phyloP scores from a whole-genome alignment of 352 stramenopile genomes.

The Hyphochytrium catenoides region DNA sequence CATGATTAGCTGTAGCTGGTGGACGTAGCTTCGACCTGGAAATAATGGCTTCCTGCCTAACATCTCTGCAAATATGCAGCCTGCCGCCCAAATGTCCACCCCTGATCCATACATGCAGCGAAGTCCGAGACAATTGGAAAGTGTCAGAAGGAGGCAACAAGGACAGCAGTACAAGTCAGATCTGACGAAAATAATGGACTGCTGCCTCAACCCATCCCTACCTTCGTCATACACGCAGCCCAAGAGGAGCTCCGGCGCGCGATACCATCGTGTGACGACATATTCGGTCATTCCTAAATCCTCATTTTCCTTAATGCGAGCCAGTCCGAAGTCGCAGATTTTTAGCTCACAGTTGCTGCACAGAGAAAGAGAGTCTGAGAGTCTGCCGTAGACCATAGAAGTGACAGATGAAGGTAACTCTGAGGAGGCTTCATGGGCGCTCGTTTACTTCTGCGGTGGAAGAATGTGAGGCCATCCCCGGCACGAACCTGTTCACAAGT shows the following conservation, averaged over 20 bases:
- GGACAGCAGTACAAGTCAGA: too few species aligned
- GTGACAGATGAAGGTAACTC: too few species aligned
- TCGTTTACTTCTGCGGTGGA: too few species aligned
- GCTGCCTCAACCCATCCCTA: slow-evolving; percentile 36
- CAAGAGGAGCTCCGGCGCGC: slow-evolving; percentile 49
- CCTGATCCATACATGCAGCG: slow-evolving; percentile 26
- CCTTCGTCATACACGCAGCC: slow-evolving; percentile 20
- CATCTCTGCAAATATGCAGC: slow-evolving; percentile 67
- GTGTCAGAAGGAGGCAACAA: too few species aligned
- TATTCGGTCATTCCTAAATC: slow-evolving; percentile 74
- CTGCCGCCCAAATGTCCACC: slow-evolving; percentile 55
- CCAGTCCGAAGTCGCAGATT: slow-evolving; percentile 85
- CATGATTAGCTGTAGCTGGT: slow-evolving; percentile 66
- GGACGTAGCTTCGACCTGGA: slow-evolving; percentile 53
- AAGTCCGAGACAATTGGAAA: too few species aligned
- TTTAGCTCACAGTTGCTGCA: slow-evolving; percentile 83
- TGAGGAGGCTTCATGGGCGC: too few species aligned
- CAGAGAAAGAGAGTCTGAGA: too few species aligned
- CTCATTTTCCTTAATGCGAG: slow-evolving; percentile 53
- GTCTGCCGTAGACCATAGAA: too few species aligned
- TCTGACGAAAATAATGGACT: too few species aligned
- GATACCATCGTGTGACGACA: slow-evolving; percentile 66
- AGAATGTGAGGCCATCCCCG: too few species aligned
- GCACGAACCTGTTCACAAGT: slow-evolving; percentile 50
- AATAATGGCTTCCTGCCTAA: slow-evolving; percentile 55